Evolutionary conservation across 345 rosid genomes (phyloP), one percentile per base, ranked within the genome.

Genomic region (Rhizophora mangle): DNA sequence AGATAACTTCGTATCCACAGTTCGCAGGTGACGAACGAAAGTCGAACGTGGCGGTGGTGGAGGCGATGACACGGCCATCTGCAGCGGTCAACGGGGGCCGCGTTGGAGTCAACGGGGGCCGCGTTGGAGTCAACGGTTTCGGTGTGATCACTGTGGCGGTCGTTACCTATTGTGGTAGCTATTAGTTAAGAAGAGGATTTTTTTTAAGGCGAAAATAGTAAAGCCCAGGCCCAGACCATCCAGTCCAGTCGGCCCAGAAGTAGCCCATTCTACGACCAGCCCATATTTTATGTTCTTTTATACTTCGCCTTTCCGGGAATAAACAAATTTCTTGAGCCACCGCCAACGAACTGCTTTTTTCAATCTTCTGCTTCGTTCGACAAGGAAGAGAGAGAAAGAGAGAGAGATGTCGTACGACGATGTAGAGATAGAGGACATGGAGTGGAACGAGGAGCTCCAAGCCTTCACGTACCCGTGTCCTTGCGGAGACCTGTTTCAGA

Each of bases 391-490:
- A 34, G 8, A 34, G 37, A 34, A 5, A 13, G 18, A 11, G 4
- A 10, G 49, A 56, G 60, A 24, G 74, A 93, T 91, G 97, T 94
- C 98, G 49, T 94, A 91, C 87, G 98, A 94, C 83, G 97, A 94
- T 54, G 96, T 94, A 26, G 98, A 91, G 88, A 94, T 94, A 68
- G 97, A 94, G 53, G 98, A 94, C 60, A 89, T 94, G 98, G 90
- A 89, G 74, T 91, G 98, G 98, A 91, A 76, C 76, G 90, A 87
- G 66, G 92, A 89, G 84, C 67, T 91, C 20, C 78, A 85, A 69
- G 86, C 89, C 31, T 91, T 81, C 77, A 94, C 97, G 27, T 91
- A 89, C 67, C 97, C 97, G 1, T 94, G 97, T 53, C 97, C 97
- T 13, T 94, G 98, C 81, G 97, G 97, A 27, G 97, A 91, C 67